A percentile compares a stretch with the other conserved stretches of the same genome.
Evolutionary conservation across 352 stramenopile species (phyloP).

Genomic region (Globisporangium emineosum): DNA sequence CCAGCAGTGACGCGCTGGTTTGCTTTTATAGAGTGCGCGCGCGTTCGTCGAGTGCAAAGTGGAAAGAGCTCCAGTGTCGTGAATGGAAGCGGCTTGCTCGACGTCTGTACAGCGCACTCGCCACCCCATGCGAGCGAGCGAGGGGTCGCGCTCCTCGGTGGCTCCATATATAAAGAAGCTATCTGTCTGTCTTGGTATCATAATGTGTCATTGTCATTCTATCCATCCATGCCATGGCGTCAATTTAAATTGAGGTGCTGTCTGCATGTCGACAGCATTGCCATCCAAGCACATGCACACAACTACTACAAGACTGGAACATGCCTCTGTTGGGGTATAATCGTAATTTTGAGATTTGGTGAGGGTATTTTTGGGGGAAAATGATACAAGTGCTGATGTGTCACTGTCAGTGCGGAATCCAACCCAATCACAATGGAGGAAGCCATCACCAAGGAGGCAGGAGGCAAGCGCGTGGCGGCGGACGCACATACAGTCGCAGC

Average conservation of each 20-base stretch:
- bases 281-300: no score
- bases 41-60: not conserved
- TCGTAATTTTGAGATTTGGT: not conserved
- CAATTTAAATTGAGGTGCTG: not conserved
- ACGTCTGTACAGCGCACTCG: not conserved
- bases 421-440: not conserved
- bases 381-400: not conserved
- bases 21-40: not conserved
- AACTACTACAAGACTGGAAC: no score
- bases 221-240: slow-evolving; percentile 1
- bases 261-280: no score
- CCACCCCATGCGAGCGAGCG: slow-evolving; percentile 8
- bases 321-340: no score
- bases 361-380: not conserved
- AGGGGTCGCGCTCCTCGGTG: not conserved
- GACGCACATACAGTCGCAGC: not conserved
- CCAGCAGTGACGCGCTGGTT: not conserved
- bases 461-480: slow-evolving; percentile 2
- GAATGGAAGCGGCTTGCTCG: slow-evolving; percentile 9
- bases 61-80: not conserved
- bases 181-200: slow-evolving; percentile 17
- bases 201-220: slow-evolving; percentile 11
- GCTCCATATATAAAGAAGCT: slow-evolving; percentile 18
- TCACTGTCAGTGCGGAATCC: not conserved
- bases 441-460: not conserved